phyloP scores from a whole-genome alignment of 2,329 filamentous ascomycete species.

The Aspergillus fumigatus region DNA sequence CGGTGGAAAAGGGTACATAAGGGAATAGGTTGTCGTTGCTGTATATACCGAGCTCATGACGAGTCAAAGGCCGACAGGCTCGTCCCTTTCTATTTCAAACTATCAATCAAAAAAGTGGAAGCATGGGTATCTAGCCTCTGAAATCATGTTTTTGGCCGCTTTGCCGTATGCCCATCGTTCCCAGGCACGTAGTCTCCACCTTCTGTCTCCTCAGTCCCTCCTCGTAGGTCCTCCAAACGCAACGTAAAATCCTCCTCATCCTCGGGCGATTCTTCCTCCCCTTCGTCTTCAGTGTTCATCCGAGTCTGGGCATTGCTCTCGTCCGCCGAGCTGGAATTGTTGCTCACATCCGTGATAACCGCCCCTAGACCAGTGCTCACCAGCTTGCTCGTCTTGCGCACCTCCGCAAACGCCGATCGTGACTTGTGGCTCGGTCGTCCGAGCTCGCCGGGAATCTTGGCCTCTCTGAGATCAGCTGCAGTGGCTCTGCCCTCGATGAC shows the following conservation, averaged over 20 bases:
- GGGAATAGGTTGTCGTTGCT: background rate
- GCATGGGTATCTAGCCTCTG: background rate
- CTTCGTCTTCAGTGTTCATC: conserved; percentile 1
- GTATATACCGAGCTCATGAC: background rate
- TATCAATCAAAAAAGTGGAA: background rate
- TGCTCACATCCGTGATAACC: conserved; percentile 18
- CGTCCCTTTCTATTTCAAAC: background rate
- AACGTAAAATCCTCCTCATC: conserved; percentile 11
- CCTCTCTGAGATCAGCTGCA: conserved; percentile 21
- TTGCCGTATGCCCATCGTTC: conserved; percentile 9
- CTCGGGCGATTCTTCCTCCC: conserved; percentile 9
- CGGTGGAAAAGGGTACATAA: background rate
- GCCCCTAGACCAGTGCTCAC: conserved; percentile 34
- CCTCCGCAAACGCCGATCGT: conserved; percentile 24
- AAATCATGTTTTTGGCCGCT: conserved; percentile 15
- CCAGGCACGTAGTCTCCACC: conserved; percentile 23
- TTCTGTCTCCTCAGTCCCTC: conserved; percentile 25
- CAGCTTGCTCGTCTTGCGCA: conserved; percentile 37
- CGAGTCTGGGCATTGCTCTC: conserved; percentile 7
- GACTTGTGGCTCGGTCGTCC: conserved; percentile 22
- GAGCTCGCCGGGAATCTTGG: conserved; percentile 24
- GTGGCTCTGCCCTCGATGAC: conserved; percentile 37
- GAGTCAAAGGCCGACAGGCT: background rate
- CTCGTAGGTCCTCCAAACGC: conserved; percentile 15
- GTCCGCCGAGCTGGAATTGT: conserved; percentile 21